Evolutionary conservation across 805 yeast species (phyloP), one percentile per base, ranked within the genome.

Genomic region (Candida hungchunana): DNA sequence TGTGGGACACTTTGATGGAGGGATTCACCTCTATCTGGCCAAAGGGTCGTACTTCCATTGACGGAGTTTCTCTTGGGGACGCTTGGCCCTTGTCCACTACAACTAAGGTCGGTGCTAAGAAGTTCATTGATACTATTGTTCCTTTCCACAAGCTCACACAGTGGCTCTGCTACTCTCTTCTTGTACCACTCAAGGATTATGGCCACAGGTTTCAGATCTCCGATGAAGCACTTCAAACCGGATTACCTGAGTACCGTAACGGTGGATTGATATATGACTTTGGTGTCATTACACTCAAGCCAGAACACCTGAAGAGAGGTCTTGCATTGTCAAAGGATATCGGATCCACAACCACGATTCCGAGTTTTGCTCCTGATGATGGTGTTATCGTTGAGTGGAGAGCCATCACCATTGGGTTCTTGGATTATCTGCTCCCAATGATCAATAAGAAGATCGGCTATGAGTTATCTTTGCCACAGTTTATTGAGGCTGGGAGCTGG

Each of bases 221-320:
- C 13, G 71, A 75, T 12, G 89, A 89, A 56, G 90, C 95, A 0
- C 69, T 90, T 30, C 86, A 88, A 52, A 94, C 90, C 9, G 72
- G 97, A 33, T 77, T 93, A 28, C 90, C 81, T 2, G 99, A 93
- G 60, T 87, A 90, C 46, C 69, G 85, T 50, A 78, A 78, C 41
- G 85, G 84, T 29, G 85, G 85, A 0, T 56, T 78, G 21, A 64
- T 78, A 49, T 71, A 74, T 26, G 85, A 78, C 53, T 59, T 73
- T 31, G 76, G 70, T 10, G 67, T 77, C 0, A 53, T 78, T 29
- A 46, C 58, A 5, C 55, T 78, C 32, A 77, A 77, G 46, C 63
- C 66, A 1, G 67, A 62, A 4, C 59, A 52, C 9, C 39, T 59
- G 10, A 37, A 48, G 15, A 43, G 54, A 28, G 81, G 79, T 0